Evolutionary conservation across 2,329 filamentous ascomycete genomes (phyloP), one percentile per base, ranked within the genome.

Genomic region (Zasmidium cellare): DNA sequence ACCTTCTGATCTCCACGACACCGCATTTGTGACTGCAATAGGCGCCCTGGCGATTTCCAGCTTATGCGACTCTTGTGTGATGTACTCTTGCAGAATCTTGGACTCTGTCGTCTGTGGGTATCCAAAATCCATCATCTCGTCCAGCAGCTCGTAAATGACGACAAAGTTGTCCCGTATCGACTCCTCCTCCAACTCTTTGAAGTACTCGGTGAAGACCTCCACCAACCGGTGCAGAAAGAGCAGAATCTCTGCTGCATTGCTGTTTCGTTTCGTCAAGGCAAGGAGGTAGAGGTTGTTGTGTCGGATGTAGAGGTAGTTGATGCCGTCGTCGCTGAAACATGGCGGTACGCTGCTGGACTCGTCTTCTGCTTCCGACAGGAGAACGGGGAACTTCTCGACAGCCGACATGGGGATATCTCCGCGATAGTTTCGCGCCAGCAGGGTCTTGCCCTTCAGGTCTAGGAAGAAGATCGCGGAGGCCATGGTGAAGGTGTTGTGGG

Each of bases 71-170:
- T 99, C 94, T 77, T 99, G 94, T 44, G 94, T 99, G 74, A 99
- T 99, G 68, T 79, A 86, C 80, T 99, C 94, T 77, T 99, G 94
- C 60, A 99, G 80, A 74, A 99, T 99, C 84, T 99, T 99, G 75
- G 87, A 91, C 77, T 99, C 94, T 65, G 94, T 99, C 9, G 94
- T 99, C 76, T 99, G 94, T 5, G 94, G 94, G 75, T 99, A 97
- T 63, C 94, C 94, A 81, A 99, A 99, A 78, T 99, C 94, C 94
- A 99, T 99, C 94, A 99, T 99, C 81, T 99, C 94, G 73, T 99
- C 94, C 63, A 99, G 85, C 61, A 99, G 79, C 78, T 99, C 94
- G 82, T 99, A 99, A 72, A 99, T 99, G 73, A 99, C 87, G 75
- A 99, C 94, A 74, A 99, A 99, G 80, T 99, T 99, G 81, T 99